Base-by-base conservation (phyloP, 2,329 filamentous ascomycete genomes). In the Colletotrichum falcatum region DNA sequence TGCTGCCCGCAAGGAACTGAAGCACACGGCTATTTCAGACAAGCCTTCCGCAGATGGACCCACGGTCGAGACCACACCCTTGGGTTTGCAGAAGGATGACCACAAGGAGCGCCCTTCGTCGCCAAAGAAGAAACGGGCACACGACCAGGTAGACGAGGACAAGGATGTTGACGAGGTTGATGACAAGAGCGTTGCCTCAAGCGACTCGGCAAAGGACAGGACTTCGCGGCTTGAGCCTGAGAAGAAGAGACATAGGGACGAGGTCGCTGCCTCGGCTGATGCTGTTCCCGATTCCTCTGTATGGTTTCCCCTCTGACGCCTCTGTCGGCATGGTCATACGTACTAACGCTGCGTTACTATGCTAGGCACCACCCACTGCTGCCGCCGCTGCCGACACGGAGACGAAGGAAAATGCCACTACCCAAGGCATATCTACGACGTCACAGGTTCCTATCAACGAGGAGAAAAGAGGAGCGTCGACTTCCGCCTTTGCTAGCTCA, bases 401-500 rank as follows among this genome's bases (percentile, higher is more conserved):
- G 35, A 26, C 53, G 11, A 44, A 46, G 9, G 51, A 54, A n/a
- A 49, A 12, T 11, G 65, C 65, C 55, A 77, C 77, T 56, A 73
- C 73, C 35, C 64, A 72, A 23, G 75, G 75, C 46, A 78, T 79
- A 65, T 75, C 77, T 60, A 53, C 73, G 54, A 66, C 51, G 44
- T 46, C 68, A 59, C 51, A 59, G 23, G 46, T 33, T n/a, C 46
- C 42, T 60, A 30, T 26, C 55, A 63, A 72, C 58, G 58, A 66
- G 66, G 37, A 76, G 54, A 72, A 71, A 37, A 70, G 73, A 44
- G 77, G 79, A 61, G 87, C 88, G 23, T 89, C 91, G 8, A 72
- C 84, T 16, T 87, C 88, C 12, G 88, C 90, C 7, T 94, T 94
- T 78, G 89, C 89, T 28, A 85, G 85, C 58, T 94, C 92, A 3